Evolutionary conservation across 2,329 filamentous ascomycete genomes (phyloP), one percentile per base, ranked within the genome.

Genomic region (Dactylella cylindrospora): DNA sequence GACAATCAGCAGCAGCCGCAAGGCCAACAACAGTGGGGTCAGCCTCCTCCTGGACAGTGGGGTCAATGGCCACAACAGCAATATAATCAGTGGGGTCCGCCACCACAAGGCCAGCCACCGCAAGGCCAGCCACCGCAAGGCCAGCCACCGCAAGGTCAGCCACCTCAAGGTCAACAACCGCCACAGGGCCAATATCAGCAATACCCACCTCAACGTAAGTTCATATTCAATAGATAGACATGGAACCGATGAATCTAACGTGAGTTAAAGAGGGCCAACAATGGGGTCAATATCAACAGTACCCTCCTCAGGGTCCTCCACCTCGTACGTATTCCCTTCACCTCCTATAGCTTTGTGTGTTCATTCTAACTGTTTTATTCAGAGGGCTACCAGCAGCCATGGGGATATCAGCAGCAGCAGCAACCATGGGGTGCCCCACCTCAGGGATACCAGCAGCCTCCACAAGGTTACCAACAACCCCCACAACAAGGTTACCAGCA

Each of bases 401-500:
- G 49, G 20, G 49, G 49, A 36, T 33, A 51, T 22, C 35, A 29
- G 20, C 47, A 41, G 19, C 50, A 23, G 44, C 50, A 45, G 17
- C 52, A 57, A 23, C 52, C 51, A 35, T 51, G 46, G 46, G 33
- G 46, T 23, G 20, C 13, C 3, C 41, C 44, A 13, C 46, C 59
- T 15, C 59, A 45, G 15, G 50, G 72, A 46, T 74, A 74, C 40
- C 73, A 72, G 46, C 47, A 33, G 31, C 60, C 28, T 12, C 64
- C 23, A 17, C 55, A 54, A 17, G 32, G 38, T 8, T 51, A 46
- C 35, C 59, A 66, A 19, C 62, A 61, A 44, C 74, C 73, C 41
- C 73, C 72, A 44, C 73, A 71, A 2, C 68, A 60, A 8, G 70
- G 70, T 29, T 70, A 72, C 28, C 45, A 41, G 43, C 69, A 71